Evolutionary conservation across 352 stramenopile species (phyloP).

Genomic region (Aphanomyces invadans): DNA sequence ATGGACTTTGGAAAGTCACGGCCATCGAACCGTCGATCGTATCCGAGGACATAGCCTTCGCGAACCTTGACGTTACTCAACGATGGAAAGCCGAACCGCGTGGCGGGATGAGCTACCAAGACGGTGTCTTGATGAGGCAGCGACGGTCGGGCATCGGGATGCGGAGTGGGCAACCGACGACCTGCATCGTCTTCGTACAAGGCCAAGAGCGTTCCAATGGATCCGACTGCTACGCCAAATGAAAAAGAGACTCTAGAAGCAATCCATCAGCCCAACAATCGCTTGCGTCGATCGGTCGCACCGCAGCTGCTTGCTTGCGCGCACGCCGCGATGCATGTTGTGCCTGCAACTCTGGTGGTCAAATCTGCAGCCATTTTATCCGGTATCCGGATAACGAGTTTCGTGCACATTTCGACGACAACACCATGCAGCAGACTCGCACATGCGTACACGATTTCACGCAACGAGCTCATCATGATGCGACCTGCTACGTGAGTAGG

Average conservation of each 20-base stretch:
- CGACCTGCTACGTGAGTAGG: neutral
- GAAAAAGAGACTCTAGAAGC: conserved; percentile 15
- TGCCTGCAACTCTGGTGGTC: neutral
- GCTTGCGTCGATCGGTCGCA: neutral
- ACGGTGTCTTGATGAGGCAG: conserved; percentile 3
- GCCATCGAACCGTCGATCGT: conserved; percentile 58
- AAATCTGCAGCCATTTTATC: neutral
- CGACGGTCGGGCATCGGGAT: conserved; percentile 11
- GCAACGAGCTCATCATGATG: neutral
- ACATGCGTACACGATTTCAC: neutral
- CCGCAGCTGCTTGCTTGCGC: neutral
- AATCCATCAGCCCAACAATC: neutral
- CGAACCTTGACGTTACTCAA: conserved; percentile 59
- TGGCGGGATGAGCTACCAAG: conserved; percentile 40
- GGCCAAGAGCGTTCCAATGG: conserved; percentile 36
- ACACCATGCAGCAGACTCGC: neutral
- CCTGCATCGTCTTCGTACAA: conserved; percentile 28
- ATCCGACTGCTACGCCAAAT: conserved; percentile 45
- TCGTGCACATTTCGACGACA: too few relatives aligned
- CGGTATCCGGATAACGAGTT: neutral
- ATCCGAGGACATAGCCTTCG: conserved; percentile 75
- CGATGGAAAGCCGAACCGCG: conserved; percentile 66
- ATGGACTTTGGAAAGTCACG: neutral
- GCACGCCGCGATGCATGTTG: neutral
- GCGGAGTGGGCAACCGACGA: neutral